Evolutionary conservation across 2,329 filamentous ascomycete genomes (phyloP).

Genomic region (Diaporthe citri): DNA sequence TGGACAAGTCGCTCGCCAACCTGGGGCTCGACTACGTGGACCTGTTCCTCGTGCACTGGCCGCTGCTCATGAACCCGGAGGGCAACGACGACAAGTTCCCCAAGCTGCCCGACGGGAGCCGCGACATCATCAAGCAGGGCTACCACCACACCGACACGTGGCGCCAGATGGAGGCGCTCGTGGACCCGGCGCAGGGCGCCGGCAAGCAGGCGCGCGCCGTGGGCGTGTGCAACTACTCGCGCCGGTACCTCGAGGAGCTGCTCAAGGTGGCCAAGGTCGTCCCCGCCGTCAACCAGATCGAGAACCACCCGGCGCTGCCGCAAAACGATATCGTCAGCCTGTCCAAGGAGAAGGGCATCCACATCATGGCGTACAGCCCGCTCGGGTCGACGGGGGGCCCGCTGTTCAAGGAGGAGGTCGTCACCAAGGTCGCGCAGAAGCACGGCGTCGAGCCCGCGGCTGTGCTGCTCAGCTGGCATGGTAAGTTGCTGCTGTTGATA

Average conservation of each 20-base stretch:
- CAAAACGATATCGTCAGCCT: constrained; percentile 80
- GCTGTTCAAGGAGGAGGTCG: constrained; percentile 72
- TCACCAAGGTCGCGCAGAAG: constrained; percentile 74
- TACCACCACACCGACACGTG: constrained; percentile 83
- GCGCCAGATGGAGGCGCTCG: constrained; percentile 79
- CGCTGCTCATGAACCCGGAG: constrained; percentile 82
- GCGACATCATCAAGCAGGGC: constrained; percentile 74
- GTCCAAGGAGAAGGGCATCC: constrained; percentile 76
- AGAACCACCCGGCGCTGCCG: constrained; percentile 78
- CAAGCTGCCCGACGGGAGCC: constrained; percentile 77
- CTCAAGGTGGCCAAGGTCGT: constrained; percentile 64
- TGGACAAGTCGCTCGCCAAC: constrained; percentile 79
- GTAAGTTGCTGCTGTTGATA: constrained; percentile 58
- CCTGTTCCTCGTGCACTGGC: constrained; percentile 87
- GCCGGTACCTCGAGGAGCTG: constrained; percentile 67
- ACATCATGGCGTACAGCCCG: constrained; percentile 80
- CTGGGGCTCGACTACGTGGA: constrained; percentile 86
- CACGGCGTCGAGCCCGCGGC: constrained; percentile 71
- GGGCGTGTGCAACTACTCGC: constrained; percentile 71
- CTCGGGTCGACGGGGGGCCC: constrained; percentile 74
- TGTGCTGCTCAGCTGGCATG: constrained; percentile 79
- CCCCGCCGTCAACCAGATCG: constrained; percentile 79
- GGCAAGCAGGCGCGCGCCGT: constrained; percentile 62
- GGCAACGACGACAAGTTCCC: constrained; percentile 82
- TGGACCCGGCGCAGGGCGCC: constrained; percentile 60